A percentile compares a stretch with the other conserved stretches of the same genome.
These are phyloP conservation scores for Astraeus odoratus DNA, from an alignment of 768 basidiomycete genomes.

Conservation along the genomic window DNA sequence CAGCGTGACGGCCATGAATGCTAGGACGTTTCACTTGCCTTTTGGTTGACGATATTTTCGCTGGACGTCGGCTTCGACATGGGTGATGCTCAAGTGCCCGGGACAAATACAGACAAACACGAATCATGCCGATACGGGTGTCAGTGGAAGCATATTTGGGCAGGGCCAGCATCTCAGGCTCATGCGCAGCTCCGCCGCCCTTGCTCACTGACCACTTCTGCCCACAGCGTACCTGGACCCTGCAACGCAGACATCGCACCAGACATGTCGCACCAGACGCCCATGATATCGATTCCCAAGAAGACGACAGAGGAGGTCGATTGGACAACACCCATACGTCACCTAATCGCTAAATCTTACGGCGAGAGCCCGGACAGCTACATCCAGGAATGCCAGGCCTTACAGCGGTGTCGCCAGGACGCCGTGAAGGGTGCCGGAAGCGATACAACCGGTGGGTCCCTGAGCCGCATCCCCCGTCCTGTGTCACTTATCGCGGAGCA, in stretches of 20 bases:
- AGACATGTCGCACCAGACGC: conserved; percentile 78
- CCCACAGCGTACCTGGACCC: no score
- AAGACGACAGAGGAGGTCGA: conserved; percentile 97
- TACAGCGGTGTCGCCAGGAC: conserved; percentile 92
- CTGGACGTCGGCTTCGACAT: conserved; percentile 70
- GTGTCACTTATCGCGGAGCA: conserved; percentile 19
- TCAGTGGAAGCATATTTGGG: not conserved
- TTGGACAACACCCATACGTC: conserved; percentile 85
- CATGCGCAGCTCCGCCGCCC: conserved; percentile 8
- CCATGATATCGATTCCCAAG: conserved; percentile 86
- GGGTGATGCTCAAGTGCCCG: conserved; percentile 11
- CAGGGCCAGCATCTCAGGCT: not conserved
- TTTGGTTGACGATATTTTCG: conserved; percentile 86
- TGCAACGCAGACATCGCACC: no score
- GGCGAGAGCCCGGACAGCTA: conserved; percentile 91
- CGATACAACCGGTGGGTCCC: conserved; percentile 75
- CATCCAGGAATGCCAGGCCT: conserved; percentile 69
- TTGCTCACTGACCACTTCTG: no score
- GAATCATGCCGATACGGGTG: not conserved
- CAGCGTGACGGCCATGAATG: not conserved
- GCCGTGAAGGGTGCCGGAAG: conserved; percentile 95
- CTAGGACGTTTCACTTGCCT: conserved; percentile 41
- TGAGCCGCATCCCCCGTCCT: not conserved
- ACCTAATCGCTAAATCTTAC: conserved; percentile 84
- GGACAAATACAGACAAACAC: conserved; percentile 21